phyloP scores from a whole-genome alignment of 352 stramenopile species.

The Pseudoperonospora humuli region DNA sequence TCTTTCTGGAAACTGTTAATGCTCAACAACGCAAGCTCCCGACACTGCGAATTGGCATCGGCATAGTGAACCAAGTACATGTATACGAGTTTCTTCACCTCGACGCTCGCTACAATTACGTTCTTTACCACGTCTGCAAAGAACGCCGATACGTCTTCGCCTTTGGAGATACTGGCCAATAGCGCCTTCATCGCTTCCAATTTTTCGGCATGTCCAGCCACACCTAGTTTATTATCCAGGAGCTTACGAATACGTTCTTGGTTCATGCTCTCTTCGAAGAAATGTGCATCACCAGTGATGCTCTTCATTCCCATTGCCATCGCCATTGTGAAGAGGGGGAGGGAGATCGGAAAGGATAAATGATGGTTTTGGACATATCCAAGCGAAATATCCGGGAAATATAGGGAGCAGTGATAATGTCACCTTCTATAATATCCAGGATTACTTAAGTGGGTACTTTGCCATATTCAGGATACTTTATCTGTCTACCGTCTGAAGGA shows the following conservation, averaged over 20 bases:
- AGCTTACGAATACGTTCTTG: conserved; percentile 81
- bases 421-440: no score
- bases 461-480: no score
- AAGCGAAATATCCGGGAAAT: no score
- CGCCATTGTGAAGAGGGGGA: conserved; percentile 1
- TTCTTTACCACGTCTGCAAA: conserved; percentile 97
- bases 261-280: conserved; percentile 96
- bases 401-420: no score
- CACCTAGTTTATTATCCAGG: conserved; percentile 85
- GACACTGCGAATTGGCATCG: conserved; percentile 91
- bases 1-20: conserved; percentile 99
- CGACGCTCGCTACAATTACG: conserved; percentile 89
- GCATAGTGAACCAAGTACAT: conserved; percentile 99
- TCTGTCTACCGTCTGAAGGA: no score
- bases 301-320: conserved; percentile 43
- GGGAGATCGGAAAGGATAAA: no score
- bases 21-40: conserved; percentile 93
- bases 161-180: conserved; percentile 95
- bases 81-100: conserved; percentile 99
- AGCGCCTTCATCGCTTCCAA: conserved; percentile 98
- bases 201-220: conserved; percentile 81
- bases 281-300: conserved; percentile 91
- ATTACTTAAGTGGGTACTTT: no score
- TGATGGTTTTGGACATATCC: no score
- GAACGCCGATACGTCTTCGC: conserved; percentile 95